Base-by-base conservation (phyloP, 352 stramenopile species). In the Pythium phragmiticola region DNA sequence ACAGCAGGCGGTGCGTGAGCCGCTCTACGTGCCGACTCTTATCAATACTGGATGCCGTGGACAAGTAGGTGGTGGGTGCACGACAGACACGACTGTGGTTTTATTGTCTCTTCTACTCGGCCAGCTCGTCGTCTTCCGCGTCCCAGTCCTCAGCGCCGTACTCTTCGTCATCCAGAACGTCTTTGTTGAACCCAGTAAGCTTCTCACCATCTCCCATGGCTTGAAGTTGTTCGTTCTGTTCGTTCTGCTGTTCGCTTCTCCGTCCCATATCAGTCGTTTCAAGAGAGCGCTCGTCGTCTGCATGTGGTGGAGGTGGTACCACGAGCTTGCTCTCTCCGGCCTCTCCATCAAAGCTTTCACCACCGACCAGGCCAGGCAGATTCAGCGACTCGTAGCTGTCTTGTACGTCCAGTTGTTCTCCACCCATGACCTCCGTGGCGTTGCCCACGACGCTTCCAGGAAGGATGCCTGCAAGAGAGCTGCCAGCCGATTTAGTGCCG, bases 341-440 rank as follows among this genome's bases (percentile, higher is more conserved):
- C n/a, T 28, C 57, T 21, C 34, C 60, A 50, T 42, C 60, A 42
- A 41, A 19, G 41, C 59, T 68, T 4, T 57, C 60, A 21, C 62
- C 66, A 14, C 60, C 2, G 26, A 1, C 66, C 13, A 89, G 65
- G 7, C 61, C 76, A 33, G 82, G 79, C 5, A 89, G 63, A 26
- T 82, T 76, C 43, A 90, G 63, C 21, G 81, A 90, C 14, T 90
- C 77, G 63, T 85, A 90, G 59, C 81, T 90, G 39, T 87, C 77
- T 43, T 69, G 66, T 0, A 49, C 28, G 45, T 57, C 37, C 37
- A 63, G 52, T 53, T 56, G 43, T 7, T 54, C 28, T 7, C 3
- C 54, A 4, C 43, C 48, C 7, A n/a, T 26, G 2, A 4, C 34
- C 3, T 17, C 51, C 7, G n/a, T 34, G 6, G 53, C 6, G 17